Evolutionary conservation across 2,329 filamentous ascomycete species (phyloP), one percentile per base, ranked within the genome.

Genomic region (Helicocarpus griseus): DNA sequence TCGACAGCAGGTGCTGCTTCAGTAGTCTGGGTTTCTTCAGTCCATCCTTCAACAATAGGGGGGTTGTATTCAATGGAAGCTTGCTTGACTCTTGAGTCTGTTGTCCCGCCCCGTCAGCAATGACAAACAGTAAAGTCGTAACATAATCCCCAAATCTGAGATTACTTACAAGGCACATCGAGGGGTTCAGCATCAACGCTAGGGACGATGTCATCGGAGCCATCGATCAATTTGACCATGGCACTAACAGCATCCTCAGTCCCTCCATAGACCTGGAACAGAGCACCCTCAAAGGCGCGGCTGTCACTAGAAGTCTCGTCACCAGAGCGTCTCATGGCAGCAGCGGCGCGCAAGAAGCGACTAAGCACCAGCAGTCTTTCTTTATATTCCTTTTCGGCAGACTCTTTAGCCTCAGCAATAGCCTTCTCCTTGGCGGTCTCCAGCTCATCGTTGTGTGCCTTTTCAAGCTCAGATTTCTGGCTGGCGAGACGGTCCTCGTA

Each of bases 251-350:
- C 80, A 56, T 75, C 71, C 40, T 75, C 69, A 53, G 81, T 79
- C 38, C 81, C 81, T 56, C 79, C 80, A 58, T 85, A 85, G 29
- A 84, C 78, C 59, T 81, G 73, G 54, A 81, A 72, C 52, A 85
- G 66, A 9, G 78, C 79, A 53, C 80, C 81, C 67, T 85, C 81
- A 55, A 84, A 83, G 14, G 80, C 81, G 61, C 75, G 78, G 57
- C 72, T 78, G 59, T 83, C 78, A 14, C 75, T 72, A 2, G 76
- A 75, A 50, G 77, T 74, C 47, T 79, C 76, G 54, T 83, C 79
- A 48, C 80, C 78, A 38, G 73, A 69, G 53, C 77, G 77, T 57
- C 81, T 75, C 66, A 80, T 77, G 47, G 77, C 77, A 54, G 81
- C 81, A 35, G 81, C 81, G 40, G 80, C 77, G 58, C 78, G 75